A percentile compares a stretch with the other conserved stretches of the same genome.
Evolutionary conservation across 2,329 filamentous ascomycete genomes (phyloP).

Genomic region (Talaromyces rugulosus): DNA sequence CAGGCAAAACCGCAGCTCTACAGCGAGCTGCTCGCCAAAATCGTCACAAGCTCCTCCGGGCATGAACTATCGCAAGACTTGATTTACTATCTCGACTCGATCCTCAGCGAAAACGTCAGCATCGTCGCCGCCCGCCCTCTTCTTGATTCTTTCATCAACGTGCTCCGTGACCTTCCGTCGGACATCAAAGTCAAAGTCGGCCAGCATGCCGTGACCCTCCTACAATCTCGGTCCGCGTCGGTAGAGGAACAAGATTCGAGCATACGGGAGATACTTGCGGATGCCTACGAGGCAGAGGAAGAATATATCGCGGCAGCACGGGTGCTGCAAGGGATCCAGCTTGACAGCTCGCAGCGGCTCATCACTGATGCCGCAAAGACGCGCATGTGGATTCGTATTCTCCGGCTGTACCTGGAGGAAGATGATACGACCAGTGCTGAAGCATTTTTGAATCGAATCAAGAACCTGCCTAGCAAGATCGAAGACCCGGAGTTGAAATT

Average conservation of each 20-base stretch:
- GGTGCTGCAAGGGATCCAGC: conserved; percentile 74
- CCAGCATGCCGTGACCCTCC: conserved; percentile 63
- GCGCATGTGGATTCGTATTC: conserved; percentile 85
- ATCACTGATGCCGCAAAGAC: conserved; percentile 80
- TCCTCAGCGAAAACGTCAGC: conserved; percentile 66
- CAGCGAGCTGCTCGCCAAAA: conserved; percentile 54
- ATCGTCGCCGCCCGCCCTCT: conserved; percentile 72
- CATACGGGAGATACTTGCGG: conserved; percentile 75
- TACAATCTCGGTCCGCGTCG: conserved; percentile 64
- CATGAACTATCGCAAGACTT: conserved; percentile 57
- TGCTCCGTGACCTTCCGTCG: conserved; percentile 49
- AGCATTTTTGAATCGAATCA: conserved; percentile 87
- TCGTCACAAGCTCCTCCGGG: conserved; percentile 44
- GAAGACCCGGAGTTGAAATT: conserved; percentile 69
- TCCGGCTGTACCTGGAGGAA: conserved; percentile 88
- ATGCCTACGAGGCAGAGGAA: conserved; percentile 76
- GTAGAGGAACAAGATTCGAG: conserved; percentile 81
- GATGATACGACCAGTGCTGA: conserved; percentile 85
- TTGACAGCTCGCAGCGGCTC: conserved; percentile 83
- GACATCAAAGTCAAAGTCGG: conserved; percentile 73
- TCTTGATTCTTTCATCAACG: conserved; percentile 64
- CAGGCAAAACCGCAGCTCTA: conserved; percentile 54
- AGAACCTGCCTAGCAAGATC: conserved; percentile 79
- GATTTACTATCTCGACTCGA: conserved; percentile 63
- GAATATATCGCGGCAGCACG: conserved; percentile 77